Evolutionary conservation across 2,329 filamentous ascomycete genomes (phyloP).

Genomic region (Paramyrothecium sp.): DNA sequence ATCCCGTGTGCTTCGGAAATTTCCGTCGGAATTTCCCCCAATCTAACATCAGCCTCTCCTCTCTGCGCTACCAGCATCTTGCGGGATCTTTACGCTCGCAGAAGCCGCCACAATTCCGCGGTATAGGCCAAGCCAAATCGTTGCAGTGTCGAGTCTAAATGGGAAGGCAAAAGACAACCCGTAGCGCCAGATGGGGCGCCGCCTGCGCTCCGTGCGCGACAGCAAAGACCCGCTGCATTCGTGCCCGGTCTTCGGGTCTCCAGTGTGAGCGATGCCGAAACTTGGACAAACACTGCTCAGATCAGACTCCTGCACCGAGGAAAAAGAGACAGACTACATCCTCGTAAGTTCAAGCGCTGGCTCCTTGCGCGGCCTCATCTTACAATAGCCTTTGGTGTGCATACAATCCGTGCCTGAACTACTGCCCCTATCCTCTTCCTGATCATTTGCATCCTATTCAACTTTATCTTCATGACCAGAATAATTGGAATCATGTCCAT

Average conservation of each 20-base stretch:
- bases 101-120: no score
- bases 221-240: slow-evolving; percentile 10
- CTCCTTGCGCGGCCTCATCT: not conserved
- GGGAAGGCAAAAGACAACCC: not conserved
- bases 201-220: slow-evolving; percentile 9
- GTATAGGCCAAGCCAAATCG: no score
- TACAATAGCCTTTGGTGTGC: not conserved
- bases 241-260: not conserved
- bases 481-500: no score
- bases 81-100: no score
- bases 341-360: not conserved
- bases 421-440: no score
- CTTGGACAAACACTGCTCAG: slow-evolving; percentile 4
- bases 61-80: no score
- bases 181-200: slow-evolving; percentile 5
- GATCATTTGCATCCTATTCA: no score
- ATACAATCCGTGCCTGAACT: slow-evolving; percentile 4
- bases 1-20: no score
- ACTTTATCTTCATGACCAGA: no score
- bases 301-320: slow-evolving; percentile 6
- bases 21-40: no score
- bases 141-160: no score
- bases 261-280: slow-evolving; percentile 8
- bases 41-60: no score
- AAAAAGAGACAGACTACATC: slow-evolving; percentile 6